Evolutionary conservation across 805 yeast genomes (phyloP), one percentile per base, ranked within the genome.

Genomic region (Candida broadrunensis): DNA sequence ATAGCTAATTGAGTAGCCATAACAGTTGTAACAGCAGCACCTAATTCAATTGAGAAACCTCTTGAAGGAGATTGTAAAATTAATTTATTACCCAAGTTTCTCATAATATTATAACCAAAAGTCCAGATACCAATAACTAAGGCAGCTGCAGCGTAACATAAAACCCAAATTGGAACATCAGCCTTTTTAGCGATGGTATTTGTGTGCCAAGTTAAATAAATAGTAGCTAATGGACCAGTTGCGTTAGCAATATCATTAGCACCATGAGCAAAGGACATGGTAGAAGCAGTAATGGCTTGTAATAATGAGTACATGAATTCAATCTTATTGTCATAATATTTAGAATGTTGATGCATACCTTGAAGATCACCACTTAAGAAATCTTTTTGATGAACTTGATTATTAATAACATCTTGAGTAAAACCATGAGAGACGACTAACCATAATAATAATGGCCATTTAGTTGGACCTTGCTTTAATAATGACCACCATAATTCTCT

Each of bases 241-340:
- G 91, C 89, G 52, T 84, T 84, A 36, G 88, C 75, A 47, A 85
- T 82, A 63, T 84, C 91, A 55, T 84, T 84, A 30, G 91, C 82
- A 42, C 91, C 91, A 55, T 84, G 91, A 5, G 90, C 87, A 60
- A 85, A 83, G 2, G 90, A 83, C 83, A 83, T 83, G 37, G 88
- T 83, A 50, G 81, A 75, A 13, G 91, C 90, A 32, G 90, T 83
- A 47, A 83, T 61, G 38, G 80, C 82, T 63, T 84, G 91, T 40
- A 83, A 65, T 46, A 83, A 66, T 3, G 90, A 78, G 58, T 77
- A 84, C 48, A 84, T 61, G 58, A 73, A 81, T 63, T 84, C 91
- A 43, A 81, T 67, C 60, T 80, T 80, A 74, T 78, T 80, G 57
- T 83, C 86, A 61, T 84, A 84, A 52, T 73, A 78, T 60, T 79